A percentile compares a stretch with the other conserved stretches of the same genome.
phyloP scores from a whole-genome alignment of 805 yeast genomes.

The Jamesozyma spencerorum region DNA sequence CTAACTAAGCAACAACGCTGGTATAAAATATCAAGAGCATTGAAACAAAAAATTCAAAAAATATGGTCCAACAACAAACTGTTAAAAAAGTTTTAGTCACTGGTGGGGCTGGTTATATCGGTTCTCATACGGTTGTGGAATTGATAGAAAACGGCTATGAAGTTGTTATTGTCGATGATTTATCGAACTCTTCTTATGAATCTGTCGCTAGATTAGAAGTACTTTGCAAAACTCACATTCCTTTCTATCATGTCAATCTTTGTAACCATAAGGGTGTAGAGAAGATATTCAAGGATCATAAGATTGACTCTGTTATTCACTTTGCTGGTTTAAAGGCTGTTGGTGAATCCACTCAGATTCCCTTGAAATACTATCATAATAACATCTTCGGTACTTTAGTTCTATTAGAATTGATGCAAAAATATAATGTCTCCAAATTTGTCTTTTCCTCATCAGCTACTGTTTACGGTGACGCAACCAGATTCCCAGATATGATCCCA shows the following conservation, averaged over 20 bases:
- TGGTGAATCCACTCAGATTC: constrained; percentile 63
- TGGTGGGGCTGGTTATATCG: constrained; percentile 84
- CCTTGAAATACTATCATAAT: constrained; percentile 58
- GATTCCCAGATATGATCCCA: constrained; percentile 64
- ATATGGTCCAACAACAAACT: constrained; percentile 3
- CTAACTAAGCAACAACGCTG: too few relatives aligned
- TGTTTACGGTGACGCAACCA: constrained; percentile 73
- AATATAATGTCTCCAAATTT: constrained; percentile 38
- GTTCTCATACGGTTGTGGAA: constrained; percentile 68
- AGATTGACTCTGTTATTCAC: constrained; percentile 55
- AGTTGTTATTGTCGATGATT: constrained; percentile 66
- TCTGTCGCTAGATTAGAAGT: constrained; percentile 55
- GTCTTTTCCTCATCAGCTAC: constrained; percentile 78
- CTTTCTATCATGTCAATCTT: constrained; percentile 51
- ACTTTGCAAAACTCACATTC: constrained; percentile 38
- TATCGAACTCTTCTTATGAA: constrained; percentile 57
- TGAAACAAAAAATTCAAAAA: background rate
- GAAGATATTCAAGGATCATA: constrained; percentile 39
- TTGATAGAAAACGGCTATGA: constrained; percentile 52
- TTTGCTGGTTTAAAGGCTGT: constrained; percentile 82
- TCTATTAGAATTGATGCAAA: constrained; percentile 45
- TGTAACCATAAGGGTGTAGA: constrained; percentile 41
- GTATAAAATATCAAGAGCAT: background rate
- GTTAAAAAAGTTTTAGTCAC: constrained; percentile 51
- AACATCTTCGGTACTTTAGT: constrained; percentile 58